Percentiles rank a stretch among this genome's conserved stretches.
These are phyloP conservation scores for Albophoma yamanashiensis DNA, from an alignment of 2,329 filamentous ascomycete genomes.

Conservation along the genomic window DNA sequence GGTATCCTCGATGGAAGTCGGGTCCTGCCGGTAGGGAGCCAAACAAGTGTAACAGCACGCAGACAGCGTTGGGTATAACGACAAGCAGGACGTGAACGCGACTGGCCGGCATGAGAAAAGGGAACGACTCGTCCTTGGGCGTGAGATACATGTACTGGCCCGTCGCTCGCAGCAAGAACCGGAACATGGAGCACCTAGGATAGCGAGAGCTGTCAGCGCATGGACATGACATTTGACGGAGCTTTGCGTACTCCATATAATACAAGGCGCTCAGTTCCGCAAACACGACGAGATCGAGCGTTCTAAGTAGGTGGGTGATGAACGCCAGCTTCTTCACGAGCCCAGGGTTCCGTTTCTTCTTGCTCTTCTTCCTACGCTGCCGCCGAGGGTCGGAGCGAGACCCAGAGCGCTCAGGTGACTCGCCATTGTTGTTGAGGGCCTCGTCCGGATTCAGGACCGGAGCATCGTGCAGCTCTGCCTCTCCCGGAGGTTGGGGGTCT, in stretches of 20 bases:
- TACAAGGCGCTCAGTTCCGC: slow-evolving; percentile 55
- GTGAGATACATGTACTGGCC: slow-evolving; percentile 55
- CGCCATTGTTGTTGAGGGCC: slow-evolving; percentile 4
- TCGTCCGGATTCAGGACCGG: background rate
- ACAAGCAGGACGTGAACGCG: slow-evolving; percentile 48
- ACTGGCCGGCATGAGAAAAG: slow-evolving; percentile 44
- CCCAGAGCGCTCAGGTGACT: slow-evolving; percentile 8
- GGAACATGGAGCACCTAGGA: slow-evolving; percentile 52
- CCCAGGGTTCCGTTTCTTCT: slow-evolving; percentile 27
- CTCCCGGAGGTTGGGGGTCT: background rate
- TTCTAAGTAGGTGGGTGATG: slow-evolving; percentile 47
- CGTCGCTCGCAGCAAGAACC: slow-evolving; percentile 46
- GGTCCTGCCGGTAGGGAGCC: slow-evolving; percentile 43
- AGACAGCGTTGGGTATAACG: slow-evolving; percentile 47
- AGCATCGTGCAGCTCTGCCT: background rate
- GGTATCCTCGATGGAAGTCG: slow-evolving; percentile 52
- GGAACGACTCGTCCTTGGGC: slow-evolving; percentile 46
- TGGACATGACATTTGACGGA: too few relatives aligned
- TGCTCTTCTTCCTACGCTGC: slow-evolving; percentile 24
- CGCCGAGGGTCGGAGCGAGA: slow-evolving; percentile 17
- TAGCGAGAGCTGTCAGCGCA: background rate
- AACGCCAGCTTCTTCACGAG: slow-evolving; percentile 49
- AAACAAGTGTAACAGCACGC: slow-evolving; percentile 49
- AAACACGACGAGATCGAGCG: slow-evolving; percentile 52
- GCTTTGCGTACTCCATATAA: slow-evolving; percentile 53